phyloP scores from a whole-genome alignment of 305 asterid genomes.

The Solanum aculeatissimum region DNA sequence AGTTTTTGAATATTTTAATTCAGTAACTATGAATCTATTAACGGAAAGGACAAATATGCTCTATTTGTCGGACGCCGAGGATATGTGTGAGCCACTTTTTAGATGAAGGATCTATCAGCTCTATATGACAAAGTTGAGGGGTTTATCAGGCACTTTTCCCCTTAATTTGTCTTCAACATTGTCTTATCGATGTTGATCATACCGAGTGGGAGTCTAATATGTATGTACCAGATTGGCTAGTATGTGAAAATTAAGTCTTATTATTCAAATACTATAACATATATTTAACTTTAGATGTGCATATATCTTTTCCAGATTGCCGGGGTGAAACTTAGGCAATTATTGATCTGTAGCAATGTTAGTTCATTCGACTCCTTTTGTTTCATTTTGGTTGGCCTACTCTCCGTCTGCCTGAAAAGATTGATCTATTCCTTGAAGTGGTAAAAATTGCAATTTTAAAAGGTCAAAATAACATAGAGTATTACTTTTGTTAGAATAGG shows the following conservation, averaged over 20 bases:
- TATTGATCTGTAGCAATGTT: background rate
- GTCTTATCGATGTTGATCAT: background rate
- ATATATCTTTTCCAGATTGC: background rate
- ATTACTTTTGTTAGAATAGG: too few species aligned
- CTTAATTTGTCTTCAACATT: background rate
- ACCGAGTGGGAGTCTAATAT: background rate
- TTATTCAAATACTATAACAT: background rate
- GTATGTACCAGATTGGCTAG: background rate
- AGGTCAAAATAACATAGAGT: background rate
- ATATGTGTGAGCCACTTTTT: background rate
- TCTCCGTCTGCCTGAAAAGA: background rate
- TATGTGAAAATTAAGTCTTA: background rate
- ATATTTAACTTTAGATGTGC: background rate
- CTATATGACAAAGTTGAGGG: background rate
- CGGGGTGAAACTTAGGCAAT: background rate
- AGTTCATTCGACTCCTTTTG: background rate
- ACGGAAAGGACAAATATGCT: background rate
- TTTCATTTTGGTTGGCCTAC: background rate
- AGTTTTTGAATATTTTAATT: background rate
- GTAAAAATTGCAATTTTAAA: background rate
- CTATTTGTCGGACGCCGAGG: background rate
- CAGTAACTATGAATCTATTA: background rate
- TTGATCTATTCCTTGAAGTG: background rate
- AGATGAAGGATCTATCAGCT: background rate
- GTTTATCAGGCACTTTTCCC: background rate